Evolutionary conservation across 352 stramenopile species (phyloP).

Genomic region (Phytopythium mirpurense): DNA sequence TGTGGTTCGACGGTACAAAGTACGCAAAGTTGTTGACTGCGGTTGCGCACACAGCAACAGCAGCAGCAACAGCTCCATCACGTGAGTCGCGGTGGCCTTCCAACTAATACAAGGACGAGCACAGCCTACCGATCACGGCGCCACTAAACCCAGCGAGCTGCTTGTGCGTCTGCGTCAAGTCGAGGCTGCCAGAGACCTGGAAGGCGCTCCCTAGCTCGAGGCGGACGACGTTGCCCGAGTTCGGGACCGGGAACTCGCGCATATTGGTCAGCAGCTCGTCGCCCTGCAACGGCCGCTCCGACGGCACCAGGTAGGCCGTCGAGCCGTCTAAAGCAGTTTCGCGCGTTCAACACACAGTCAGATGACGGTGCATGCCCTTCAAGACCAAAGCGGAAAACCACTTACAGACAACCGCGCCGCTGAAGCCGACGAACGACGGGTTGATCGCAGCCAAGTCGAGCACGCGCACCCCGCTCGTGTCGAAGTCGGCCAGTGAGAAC

Average conservation of each 20-base stretch:
- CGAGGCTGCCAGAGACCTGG: slow-evolving; percentile 29
- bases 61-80: not conserved
- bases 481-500: slow-evolving; percentile 44
- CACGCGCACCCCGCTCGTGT: slow-evolving; percentile 26
- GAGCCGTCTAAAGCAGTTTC: slow-evolving; percentile 49
- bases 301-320: slow-evolving; percentile 59
- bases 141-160: slow-evolving; percentile 66
- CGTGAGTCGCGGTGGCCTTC: not conserved
- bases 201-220: slow-evolving; percentile 49
- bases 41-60: not conserved
- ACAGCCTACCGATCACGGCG: slow-evolving; percentile 33
- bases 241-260: slow-evolving; percentile 63
- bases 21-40: slow-evolving; percentile 65
- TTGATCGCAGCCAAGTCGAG: slow-evolving; percentile 51
- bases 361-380: not conserved
- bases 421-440: slow-evolving; percentile 60
- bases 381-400: not conserved
- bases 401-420: slow-evolving; percentile 52
- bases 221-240: slow-evolving; percentile 55
- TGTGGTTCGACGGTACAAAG: slow-evolving; percentile 55
- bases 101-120: not conserved
- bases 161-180: slow-evolving; percentile 39
- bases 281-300: slow-evolving; percentile 26
- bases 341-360: not conserved
- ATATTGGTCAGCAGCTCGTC: slow-evolving; percentile 60